These are phyloP conservation scores for Cladosporium sp. DNA, from an alignment of 2,329 filamentous ascomycete species.

Conservation along the genomic window DNA sequence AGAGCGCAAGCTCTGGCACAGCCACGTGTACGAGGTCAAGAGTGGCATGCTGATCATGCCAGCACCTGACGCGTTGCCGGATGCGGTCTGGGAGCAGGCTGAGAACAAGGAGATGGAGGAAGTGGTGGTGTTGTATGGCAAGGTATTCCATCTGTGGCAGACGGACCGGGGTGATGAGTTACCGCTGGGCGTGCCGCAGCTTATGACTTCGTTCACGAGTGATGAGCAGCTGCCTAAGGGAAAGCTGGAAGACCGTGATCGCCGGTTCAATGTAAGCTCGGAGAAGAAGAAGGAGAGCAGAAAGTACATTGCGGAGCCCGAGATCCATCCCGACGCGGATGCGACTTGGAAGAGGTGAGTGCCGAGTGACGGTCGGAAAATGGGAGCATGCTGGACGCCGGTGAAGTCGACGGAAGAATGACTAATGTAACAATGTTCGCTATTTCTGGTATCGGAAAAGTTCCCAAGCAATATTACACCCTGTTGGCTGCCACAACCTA, in stretches of 20 bases:
- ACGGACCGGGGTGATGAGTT: constrained; percentile 64
- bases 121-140: constrained; percentile 69
- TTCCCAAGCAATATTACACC: constrained; percentile 9
- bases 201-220: constrained; percentile 58
- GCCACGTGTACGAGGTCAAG: constrained; percentile 67
- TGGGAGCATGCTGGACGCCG: too few relatives aligned
- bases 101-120: constrained; percentile 78
- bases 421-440: constrained; percentile 1
- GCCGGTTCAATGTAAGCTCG: constrained; percentile 48
- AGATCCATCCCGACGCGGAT: constrained; percentile 45
- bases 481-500: neutral
- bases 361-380: neutral
- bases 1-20: constrained; percentile 75
- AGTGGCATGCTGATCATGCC: constrained; percentile 78
- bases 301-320: constrained; percentile 45
- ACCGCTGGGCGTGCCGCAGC: constrained; percentile 54
- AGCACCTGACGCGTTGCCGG: constrained; percentile 48
- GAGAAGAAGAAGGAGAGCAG: constrained; percentile 49
- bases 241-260: constrained; percentile 46
- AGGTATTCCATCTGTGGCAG: constrained; percentile 84
- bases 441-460: constrained; percentile 8
- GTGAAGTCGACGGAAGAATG: neutral
- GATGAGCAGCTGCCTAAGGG: constrained; percentile 44
- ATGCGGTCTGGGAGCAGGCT: constrained; percentile 63
- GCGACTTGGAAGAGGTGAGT: constrained; percentile 34